Conservation (phyloP, 129 eudicot species). For the Escallonia herrerae region DNA sequence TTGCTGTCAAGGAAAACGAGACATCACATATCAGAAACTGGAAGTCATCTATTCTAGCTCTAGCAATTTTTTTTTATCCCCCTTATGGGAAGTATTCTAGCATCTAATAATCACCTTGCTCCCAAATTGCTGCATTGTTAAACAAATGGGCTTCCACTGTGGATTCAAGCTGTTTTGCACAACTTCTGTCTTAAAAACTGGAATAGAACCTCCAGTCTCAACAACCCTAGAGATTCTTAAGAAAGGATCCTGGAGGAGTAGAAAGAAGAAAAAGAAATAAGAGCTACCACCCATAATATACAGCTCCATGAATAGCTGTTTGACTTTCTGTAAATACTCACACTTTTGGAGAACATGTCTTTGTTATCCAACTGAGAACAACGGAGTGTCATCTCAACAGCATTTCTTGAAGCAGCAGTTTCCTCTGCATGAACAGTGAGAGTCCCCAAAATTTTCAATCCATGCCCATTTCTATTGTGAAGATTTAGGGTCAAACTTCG, state of each 20-base stretch:
- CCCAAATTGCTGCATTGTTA: constrained; percentile 67
- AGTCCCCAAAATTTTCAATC: constrained; percentile 47
- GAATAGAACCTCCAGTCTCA: constrained; percentile 64
- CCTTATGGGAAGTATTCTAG: too few relatives aligned
- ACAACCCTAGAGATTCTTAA: constrained; percentile 72
- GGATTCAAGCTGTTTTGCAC: constrained; percentile 83
- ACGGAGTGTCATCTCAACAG: constrained; percentile 62
- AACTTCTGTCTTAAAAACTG: constrained; percentile 93
- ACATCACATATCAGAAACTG: not conserved
- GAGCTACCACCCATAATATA: constrained; percentile 2
- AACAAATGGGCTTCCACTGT: constrained; percentile 65
- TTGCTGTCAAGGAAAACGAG: not conserved
- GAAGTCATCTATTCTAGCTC: not conserved
- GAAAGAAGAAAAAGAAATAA: not conserved
- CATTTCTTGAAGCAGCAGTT: constrained; percentile 62
- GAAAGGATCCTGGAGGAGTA: constrained; percentile 73
- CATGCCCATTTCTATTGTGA: constrained; percentile 36
- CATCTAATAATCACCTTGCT: constrained; percentile 53
- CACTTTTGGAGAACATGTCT: constrained; percentile 88
- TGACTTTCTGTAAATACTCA: constrained; percentile 21
- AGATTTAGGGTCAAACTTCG: constrained; percentile 65
- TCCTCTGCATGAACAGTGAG: constrained; percentile 86
- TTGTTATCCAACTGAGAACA: constrained; percentile 70
- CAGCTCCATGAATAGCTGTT: not conserved
- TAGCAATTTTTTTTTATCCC: too few relatives aligned